Conservation (phyloP, 2,329 filamentous ascomycete species). For the Microsporum audouinii region DNA sequence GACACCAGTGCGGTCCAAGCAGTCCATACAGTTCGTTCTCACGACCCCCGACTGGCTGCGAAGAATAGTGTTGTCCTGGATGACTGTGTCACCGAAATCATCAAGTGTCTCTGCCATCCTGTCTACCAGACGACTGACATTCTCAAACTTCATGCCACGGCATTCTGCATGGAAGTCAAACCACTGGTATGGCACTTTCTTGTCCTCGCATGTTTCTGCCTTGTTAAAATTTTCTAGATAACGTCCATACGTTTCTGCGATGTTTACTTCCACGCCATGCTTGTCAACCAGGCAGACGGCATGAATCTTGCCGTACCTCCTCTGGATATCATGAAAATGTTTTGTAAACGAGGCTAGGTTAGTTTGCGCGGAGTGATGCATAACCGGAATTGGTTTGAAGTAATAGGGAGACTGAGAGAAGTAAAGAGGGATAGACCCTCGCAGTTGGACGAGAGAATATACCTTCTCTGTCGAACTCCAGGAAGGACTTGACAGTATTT, state of each 20-base stretch:
- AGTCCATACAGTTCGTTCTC: slow-evolving; percentile 99
- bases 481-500: slow-evolving; percentile 63
- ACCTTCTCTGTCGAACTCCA: slow-evolving; percentile 53
- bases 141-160: slow-evolving; percentile 95
- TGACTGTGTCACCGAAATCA: slow-evolving; percentile 58
- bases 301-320: slow-evolving; percentile 65
- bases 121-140: slow-evolving; percentile 69
- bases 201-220: slow-evolving; percentile 41
- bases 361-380: slow-evolving; percentile 67
- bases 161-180: slow-evolving; percentile 93
- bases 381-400: slow-evolving; percentile 71
- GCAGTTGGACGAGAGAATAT: slow-evolving; percentile 75
- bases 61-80: slow-evolving; percentile 33
- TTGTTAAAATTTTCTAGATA: slow-evolving; percentile 57
- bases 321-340: slow-evolving; percentile 61
- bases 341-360: slow-evolving; percentile 68
- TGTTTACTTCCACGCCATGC: slow-evolving; percentile 64
- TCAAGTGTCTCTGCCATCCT: slow-evolving; percentile 57
- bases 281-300: slow-evolving; percentile 81
- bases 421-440: slow-evolving; percentile 87
- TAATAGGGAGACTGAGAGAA: slow-evolving; percentile 93
- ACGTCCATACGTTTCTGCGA: slow-evolving; percentile 67
- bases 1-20: slow-evolving; percentile 89
- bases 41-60: slow-evolving; percentile 60
- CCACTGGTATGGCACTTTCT: slow-evolving; percentile 67